These are phyloP conservation scores for Castanospermum australe DNA, from an alignment of 306 rosid genomes.

Conservation along the genomic window DNA sequence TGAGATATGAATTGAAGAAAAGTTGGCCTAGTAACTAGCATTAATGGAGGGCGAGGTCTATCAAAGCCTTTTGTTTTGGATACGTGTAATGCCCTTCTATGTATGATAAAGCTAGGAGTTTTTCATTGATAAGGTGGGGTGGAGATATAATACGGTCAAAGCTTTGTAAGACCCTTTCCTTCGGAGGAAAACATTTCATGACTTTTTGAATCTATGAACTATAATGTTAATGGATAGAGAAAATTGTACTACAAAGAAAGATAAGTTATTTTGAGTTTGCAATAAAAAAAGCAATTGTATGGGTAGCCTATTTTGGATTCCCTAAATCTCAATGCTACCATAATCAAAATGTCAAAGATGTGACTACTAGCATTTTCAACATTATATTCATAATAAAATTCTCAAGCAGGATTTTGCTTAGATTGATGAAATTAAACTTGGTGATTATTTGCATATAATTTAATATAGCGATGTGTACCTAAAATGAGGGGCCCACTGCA, in stretches of 20 bases:
- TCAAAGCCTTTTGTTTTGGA: neutral
- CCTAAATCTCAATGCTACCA: too few relatives aligned
- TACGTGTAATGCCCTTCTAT: neutral
- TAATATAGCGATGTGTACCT: too few relatives aligned
- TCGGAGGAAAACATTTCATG: neutral
- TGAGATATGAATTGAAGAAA: slow-evolving; percentile 5
- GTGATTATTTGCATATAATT: too few relatives aligned
- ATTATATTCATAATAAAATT: too few relatives aligned
- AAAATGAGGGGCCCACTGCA: too few relatives aligned
- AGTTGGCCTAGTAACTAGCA: slow-evolving; percentile 6
- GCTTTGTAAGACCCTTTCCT: neutral
- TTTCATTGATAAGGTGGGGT: neutral
- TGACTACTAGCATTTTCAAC: too few relatives aligned
- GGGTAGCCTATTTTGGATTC: too few relatives aligned
- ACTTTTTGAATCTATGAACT: neutral
- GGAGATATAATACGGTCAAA: neutral
- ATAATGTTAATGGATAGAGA: neutral
- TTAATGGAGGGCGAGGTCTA: neutral
- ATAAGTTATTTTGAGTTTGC: too few relatives aligned
- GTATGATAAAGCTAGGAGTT: neutral
- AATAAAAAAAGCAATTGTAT: too few relatives aligned
- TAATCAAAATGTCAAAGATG: too few relatives aligned
- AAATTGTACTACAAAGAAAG: neutral
- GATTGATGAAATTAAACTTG: too few relatives aligned
- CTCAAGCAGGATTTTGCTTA: too few relatives aligned